Conservation (phyloP, 2,329 filamentous ascomycete genomes). For the Amauroascus verrucosus region DNA sequence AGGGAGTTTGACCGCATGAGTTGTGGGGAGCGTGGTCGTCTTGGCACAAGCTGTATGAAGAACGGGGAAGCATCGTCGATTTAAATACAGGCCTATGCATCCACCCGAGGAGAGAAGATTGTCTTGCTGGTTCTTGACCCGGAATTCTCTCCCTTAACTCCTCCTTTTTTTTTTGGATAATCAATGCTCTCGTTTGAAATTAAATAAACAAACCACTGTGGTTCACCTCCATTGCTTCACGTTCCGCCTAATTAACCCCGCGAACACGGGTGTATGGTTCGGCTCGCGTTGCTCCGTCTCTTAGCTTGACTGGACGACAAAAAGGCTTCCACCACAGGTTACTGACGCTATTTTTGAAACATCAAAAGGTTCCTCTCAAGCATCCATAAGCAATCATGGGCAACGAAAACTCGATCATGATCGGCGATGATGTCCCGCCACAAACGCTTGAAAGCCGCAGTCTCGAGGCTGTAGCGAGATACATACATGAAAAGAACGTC, state of each 20-base stretch:
- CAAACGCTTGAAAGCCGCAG: constrained; percentile 57
- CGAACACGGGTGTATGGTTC: neutral
- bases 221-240: no score
- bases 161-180: no score
- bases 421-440: constrained; percentile 56
- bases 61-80: no score
- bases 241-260: neutral
- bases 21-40: neutral
- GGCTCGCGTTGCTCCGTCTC: neutral
- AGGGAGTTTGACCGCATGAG: neutral
- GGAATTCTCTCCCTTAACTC: no score
- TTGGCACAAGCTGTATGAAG: neutral
- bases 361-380: neutral
- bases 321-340: neutral
- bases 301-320: neutral
- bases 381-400: constrained; percentile 51
- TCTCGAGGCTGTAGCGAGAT: constrained; percentile 64
- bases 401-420: constrained; percentile 62
- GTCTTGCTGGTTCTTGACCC: no score
- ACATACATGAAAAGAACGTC: constrained; percentile 60
- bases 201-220: no score
- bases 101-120: no score
- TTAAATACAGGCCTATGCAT: no score
- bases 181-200: no score
- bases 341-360: neutral